A percentile compares a stretch with the other conserved stretches of the same genome.
phyloP scores from a whole-genome alignment of 768 basidiomycete species.

The Crassisporium funariophilum region DNA sequence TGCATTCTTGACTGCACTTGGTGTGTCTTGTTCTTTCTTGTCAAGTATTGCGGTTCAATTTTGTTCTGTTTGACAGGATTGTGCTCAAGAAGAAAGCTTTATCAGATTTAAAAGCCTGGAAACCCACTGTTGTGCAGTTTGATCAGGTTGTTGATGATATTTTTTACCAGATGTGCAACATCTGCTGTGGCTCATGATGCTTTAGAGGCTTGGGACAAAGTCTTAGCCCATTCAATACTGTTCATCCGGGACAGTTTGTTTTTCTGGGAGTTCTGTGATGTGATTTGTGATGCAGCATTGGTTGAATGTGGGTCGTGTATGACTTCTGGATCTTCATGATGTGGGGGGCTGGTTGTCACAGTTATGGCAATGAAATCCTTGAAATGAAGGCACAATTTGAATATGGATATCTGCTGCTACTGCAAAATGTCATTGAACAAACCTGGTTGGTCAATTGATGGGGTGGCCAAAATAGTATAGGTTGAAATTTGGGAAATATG shows the following conservation, averaged over 20 bases:
- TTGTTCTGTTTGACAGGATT: not conserved
- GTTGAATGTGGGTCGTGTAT: slow-evolving; percentile 13
- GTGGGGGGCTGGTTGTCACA: slow-evolving; percentile 15
- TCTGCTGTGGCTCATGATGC: slow-evolving; percentile 12
- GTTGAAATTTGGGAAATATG: too few species aligned
- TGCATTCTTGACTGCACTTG: slow-evolving; percentile 1
- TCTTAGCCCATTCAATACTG: slow-evolving; percentile 13
- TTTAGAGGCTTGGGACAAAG: slow-evolving; percentile 7
- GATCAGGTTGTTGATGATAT: not conserved
- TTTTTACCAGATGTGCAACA: slow-evolving; percentile 1
- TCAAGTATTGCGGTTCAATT: not conserved
- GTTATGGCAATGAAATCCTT: slow-evolving; percentile 15
- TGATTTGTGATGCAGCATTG: slow-evolving; percentile 15
- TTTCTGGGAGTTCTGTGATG: slow-evolving; percentile 19
- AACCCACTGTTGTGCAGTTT: not conserved
- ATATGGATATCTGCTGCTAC: slow-evolving; percentile 6
- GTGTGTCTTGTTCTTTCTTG: not conserved
- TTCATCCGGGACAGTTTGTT: slow-evolving; percentile 14
- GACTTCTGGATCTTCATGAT: slow-evolving; percentile 17
- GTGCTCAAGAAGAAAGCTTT: not conserved
- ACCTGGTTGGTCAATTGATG: slow-evolving; percentile 16
- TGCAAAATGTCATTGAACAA: slow-evolving; percentile 7
- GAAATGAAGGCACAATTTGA: slow-evolving; percentile 17
- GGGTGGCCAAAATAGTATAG: too few species aligned
- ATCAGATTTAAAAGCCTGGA: slow-evolving; percentile 2